Base-by-base conservation (phyloP, 2,329 filamentous ascomycete genomes). In the Fusarium graminum region DNA sequence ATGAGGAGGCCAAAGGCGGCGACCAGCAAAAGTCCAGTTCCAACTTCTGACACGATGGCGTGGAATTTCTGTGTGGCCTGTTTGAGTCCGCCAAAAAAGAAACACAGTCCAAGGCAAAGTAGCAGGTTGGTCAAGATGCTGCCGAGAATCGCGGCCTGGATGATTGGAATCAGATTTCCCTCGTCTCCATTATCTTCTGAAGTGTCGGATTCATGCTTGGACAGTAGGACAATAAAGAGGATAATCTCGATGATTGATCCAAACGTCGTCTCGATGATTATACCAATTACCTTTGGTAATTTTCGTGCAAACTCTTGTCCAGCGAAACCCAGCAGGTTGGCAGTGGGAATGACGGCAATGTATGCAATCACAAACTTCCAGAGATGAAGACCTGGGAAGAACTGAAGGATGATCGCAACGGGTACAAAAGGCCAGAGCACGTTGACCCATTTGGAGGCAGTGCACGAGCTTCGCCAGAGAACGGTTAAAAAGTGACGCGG, bases 231-330 rank as follows among this genome's bases (percentile, higher is more conserved):
- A 78, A 90, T 86, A 72, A 91, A 90, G 14, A 92, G 79, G 28
- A 92, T 85, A 52, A 91, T 86, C 68, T 92, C 89, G 16, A 91
- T 87, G 6, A 90, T 80, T 8, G 87, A 89, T 7, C 88, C 88
- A 53, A 92, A 77, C 0, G 80, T 81, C 5, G 80, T 81, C 63
- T 83, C 80, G 19, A 82, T 71, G 32, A 87, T 73, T 8, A 87
- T 80, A 9, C 84, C 85, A 34, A 87, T 76, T 4, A 88, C 86
- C 70, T 88, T 89, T 41, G 87, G 88, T 52, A 91, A 75, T 74
- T 90, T 90, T 34, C 88, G 82, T 1, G 87, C 86, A 66, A 91
- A 80, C 71, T 91, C 88, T 60, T 88, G 79, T 2, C 76, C 83
- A 2, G 78, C 63, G 9, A 79, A 85, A 4, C 82, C 82, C 6